Evolutionary conservation across 306 rosid genomes (phyloP).

Genomic region (Cicer bijugum): DNA sequence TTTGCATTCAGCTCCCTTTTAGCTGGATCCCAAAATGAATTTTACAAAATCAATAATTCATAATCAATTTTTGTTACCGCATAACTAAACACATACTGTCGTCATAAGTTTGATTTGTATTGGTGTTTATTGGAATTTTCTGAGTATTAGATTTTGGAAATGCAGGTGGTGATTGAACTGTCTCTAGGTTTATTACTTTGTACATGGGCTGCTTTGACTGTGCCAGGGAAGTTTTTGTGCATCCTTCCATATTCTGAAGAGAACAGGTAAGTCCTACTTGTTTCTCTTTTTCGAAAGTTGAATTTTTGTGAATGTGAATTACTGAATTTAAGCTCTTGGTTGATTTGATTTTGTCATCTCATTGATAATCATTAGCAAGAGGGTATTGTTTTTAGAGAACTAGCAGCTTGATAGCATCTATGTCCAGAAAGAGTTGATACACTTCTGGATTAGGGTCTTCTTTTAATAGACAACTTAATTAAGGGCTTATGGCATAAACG

Average conservation of each 20-base stretch:
- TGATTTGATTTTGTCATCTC: slow-evolving; percentile 32
- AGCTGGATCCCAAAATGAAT: no score
- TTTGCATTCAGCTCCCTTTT: no score
- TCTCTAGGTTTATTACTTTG: slow-evolving; percentile 65
- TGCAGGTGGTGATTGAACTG: slow-evolving; percentile 73
- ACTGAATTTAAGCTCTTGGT: slow-evolving; percentile 1
- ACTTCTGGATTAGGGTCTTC: background rate
- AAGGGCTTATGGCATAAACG: background rate
- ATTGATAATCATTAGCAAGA: background rate
- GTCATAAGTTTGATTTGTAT: slow-evolving; percentile 8
- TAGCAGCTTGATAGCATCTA: slow-evolving; percentile 10
- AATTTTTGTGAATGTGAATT: background rate
- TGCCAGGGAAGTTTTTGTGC: slow-evolving; percentile 74
- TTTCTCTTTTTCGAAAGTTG: slow-evolving; percentile 14
- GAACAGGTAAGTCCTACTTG: slow-evolving; percentile 60
- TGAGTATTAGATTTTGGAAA: slow-evolving; percentile 24
- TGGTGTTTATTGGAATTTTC: slow-evolving; percentile 21
- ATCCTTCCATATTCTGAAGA: slow-evolving; percentile 80
- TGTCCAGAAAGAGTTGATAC: background rate
- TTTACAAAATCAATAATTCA: no score
- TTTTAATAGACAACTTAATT: background rate
- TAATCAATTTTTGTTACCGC: no score
- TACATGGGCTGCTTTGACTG: slow-evolving; percentile 76
- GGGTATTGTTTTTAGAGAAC: slow-evolving; percentile 10
- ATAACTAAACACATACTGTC: no score